A percentile compares a stretch with the other conserved stretches of the same genome.
Evolutionary conservation across 345 rosid genomes (phyloP).

Genomic region (Rhodamnia argentea): DNA sequence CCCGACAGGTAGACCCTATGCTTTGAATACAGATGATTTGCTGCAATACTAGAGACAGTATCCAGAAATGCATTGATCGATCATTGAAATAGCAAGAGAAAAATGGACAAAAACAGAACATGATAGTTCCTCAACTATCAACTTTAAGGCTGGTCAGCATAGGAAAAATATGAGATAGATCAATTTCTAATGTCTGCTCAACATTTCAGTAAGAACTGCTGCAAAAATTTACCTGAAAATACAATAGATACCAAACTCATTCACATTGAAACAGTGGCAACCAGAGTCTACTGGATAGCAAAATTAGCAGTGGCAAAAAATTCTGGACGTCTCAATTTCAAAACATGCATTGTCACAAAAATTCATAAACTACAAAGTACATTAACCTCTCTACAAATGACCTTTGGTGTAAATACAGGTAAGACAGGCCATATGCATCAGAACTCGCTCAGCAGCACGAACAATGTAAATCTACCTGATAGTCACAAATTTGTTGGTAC

Average conservation of each 20-base stretch:
- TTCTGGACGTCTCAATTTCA: neutral
- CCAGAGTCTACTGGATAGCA: neutral
- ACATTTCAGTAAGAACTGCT: neutral
- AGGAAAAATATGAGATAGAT: neutral
- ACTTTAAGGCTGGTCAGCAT: neutral
- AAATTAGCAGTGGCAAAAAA: neutral
- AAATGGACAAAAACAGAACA: too few relatives aligned
- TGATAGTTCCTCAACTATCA: too few relatives aligned
- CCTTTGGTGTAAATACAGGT: constrained; percentile 30
- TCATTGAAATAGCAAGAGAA: neutral
- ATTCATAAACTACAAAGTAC: neutral
- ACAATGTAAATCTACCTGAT: constrained; percentile 60
- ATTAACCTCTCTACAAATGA: constrained; percentile 27
- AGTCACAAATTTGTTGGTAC: constrained; percentile 97
- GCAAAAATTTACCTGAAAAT: neutral
- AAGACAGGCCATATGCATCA: constrained; percentile 24
- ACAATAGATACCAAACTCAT: neutral
- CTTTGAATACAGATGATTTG: neutral
- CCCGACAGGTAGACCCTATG: neutral
- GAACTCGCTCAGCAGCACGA: constrained; percentile 3
- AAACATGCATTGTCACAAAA: neutral
- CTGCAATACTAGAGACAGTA: neutral
- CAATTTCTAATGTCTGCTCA: neutral
- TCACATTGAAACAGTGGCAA: neutral
- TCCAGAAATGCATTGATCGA: neutral